A percentile compares a stretch with the other conserved stretches of the same genome.
These are phyloP conservation scores for Sindora glabra DNA, from an alignment of 306 rosid species.

Conservation along the genomic window DNA sequence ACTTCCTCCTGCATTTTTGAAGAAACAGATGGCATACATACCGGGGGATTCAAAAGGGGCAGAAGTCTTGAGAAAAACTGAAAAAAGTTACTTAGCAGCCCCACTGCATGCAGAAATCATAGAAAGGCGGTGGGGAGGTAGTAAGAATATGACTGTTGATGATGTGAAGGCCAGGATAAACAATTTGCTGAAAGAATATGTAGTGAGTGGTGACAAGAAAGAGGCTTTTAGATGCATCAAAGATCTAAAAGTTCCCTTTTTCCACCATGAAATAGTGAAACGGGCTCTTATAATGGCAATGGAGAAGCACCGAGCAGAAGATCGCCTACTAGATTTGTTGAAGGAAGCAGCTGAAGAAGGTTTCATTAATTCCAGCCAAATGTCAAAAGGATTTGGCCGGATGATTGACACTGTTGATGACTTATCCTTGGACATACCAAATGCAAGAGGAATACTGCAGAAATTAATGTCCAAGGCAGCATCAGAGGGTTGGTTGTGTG, in stretches of 20 bases:
- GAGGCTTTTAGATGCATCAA: slow-evolving; percentile 68
- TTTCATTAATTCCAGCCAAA: slow-evolving; percentile 60
- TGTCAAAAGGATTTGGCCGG: slow-evolving; percentile 54
- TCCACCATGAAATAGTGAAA: slow-evolving; percentile 61
- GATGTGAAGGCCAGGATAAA: slow-evolving; percentile 57
- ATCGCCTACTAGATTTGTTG: slow-evolving; percentile 41
- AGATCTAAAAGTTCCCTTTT: slow-evolving; percentile 64
- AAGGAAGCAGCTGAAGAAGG: slow-evolving; percentile 66
- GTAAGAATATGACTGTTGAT: slow-evolving; percentile 55
- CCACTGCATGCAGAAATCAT: slow-evolving; percentile 61
- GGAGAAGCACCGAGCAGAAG: slow-evolving; percentile 58
- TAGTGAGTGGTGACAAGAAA: slow-evolving; percentile 61
- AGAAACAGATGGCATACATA: slow-evolving; percentile 34
- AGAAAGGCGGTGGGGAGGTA: slow-evolving; percentile 62
- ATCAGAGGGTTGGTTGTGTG: slow-evolving; percentile 73
- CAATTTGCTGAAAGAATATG: slow-evolving; percentile 53
- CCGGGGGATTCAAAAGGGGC: slow-evolving; percentile 44
- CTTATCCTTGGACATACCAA: slow-evolving; percentile 66
- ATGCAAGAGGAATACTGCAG: slow-evolving; percentile 42
- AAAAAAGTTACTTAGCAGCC: slow-evolving; percentile 55
- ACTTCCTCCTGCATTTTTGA: slow-evolving; percentile 67
- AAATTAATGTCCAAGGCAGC: slow-evolving; percentile 53
- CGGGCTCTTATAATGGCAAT: slow-evolving; percentile 70
- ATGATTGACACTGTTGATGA: slow-evolving; percentile 57
- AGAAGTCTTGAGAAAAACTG: slow-evolving; percentile 49